A percentile compares a stretch with the other conserved stretches of the same genome.
These are phyloP conservation scores for Entomortierella lignicola DNA, from an alignment of 192 early-diverging fungal species.

Conservation along the genomic window DNA sequence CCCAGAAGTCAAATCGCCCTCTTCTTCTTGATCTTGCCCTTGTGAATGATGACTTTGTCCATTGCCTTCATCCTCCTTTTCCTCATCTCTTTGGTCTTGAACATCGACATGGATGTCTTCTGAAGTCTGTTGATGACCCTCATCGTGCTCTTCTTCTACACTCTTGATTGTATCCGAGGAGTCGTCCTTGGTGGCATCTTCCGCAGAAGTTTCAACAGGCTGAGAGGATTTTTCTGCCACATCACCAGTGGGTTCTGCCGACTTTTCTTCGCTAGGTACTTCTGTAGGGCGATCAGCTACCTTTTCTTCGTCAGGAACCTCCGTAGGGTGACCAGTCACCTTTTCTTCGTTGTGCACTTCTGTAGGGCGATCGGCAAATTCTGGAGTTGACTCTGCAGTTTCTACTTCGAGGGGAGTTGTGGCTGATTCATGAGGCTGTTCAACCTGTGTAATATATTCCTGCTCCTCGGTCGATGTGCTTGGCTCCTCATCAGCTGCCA, in stretches of 20 bases:
- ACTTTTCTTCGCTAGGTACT: background rate
- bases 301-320: background rate
- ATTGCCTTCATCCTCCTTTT: background rate
- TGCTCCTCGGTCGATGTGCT: background rate
- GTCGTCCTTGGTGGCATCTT: no score
- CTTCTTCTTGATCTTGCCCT: background rate
- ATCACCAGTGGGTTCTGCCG: background rate
- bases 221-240: background rate
- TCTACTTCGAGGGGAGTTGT: background rate
- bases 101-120: no score
- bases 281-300: slow-evolving; percentile 1
- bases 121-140: no score
- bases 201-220: background rate
- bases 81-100: background rate
- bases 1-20: background rate
- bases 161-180: background rate
- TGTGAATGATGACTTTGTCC: background rate
- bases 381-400: slow-evolving; percentile 9
- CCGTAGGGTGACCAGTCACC: background rate
- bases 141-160: background rate
- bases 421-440: background rate
- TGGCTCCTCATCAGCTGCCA: background rate
- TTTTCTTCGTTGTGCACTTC: background rate
- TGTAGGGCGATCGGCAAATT: slow-evolving; percentile 10
- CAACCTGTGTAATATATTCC: background rate